Conservation (phyloP, 2,329 filamentous ascomycete genomes). For the Colletotrichum melonis region DNA sequence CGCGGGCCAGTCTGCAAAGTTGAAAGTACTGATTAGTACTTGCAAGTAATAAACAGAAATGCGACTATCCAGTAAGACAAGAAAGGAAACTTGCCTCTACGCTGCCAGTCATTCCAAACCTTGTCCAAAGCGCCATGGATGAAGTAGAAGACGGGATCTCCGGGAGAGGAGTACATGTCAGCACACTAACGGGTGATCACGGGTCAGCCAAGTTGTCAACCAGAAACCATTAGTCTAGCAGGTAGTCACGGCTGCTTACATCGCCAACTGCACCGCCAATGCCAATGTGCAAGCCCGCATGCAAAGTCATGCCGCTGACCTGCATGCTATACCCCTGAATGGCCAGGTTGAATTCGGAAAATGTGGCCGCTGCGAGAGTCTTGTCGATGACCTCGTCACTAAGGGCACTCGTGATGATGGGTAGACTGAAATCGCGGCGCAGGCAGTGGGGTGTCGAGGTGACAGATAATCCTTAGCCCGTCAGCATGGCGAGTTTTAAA, state of each 20-base stretch:
- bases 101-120: neutral
- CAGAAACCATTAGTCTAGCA: neutral
- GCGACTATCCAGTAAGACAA: neutral
- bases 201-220: neutral
- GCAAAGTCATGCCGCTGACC: neutral
- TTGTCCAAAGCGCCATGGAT: neutral
- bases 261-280: neutral
- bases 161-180: neutral
- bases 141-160: neutral
- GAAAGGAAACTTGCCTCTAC: neutral
- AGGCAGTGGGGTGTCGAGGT: slow-evolving; percentile 3
- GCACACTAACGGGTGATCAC: neutral
- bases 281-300: neutral
- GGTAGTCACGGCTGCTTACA: neutral
- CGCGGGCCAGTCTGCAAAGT: neutral
- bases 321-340: neutral
- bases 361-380: neutral
- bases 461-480: neutral
- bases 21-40: neutral
- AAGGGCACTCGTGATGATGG: slow-evolving; percentile 4
- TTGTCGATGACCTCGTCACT: neutral
- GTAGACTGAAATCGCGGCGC: slow-evolving; percentile 12
- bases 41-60: neutral
- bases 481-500: neutral
- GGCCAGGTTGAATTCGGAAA: neutral